These are phyloP conservation scores for Argentina anserina DNA, from an alignment of 306 rosid genomes.

Conservation along the genomic window DNA sequence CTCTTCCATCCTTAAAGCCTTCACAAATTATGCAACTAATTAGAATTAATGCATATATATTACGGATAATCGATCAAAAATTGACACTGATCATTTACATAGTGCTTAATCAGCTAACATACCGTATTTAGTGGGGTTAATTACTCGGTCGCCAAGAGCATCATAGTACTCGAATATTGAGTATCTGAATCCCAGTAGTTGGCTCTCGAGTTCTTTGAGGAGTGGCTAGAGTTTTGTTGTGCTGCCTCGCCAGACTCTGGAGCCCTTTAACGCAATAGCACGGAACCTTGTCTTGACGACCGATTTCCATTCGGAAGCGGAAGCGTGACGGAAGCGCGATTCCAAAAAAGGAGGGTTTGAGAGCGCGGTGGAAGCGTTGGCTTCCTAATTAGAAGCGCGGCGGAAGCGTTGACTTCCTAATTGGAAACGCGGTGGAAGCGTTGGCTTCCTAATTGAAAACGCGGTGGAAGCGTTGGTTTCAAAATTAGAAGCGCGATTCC, in stretches of 20 bases:
- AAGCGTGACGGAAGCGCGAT: too few relatives aligned
- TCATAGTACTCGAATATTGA: slow-evolving; percentile 26
- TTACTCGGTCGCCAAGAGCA: not conserved
- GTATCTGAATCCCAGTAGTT: slow-evolving; percentile 46
- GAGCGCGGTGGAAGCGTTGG: too few relatives aligned
- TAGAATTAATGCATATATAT: not conserved
- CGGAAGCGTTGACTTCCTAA: too few relatives aligned
- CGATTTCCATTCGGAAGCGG: too few relatives aligned
- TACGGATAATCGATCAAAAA: too few relatives aligned
- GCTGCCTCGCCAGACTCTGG: slow-evolving; percentile 24
- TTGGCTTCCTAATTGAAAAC: too few relatives aligned
- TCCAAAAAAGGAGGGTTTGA: too few relatives aligned
- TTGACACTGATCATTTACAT: not conserved
- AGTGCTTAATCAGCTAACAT: not conserved
- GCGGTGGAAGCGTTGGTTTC: too few relatives aligned
- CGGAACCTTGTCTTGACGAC: too few relatives aligned
- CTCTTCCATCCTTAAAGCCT: slow-evolving; percentile 26
- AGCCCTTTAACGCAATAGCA: slow-evolving; percentile 25
- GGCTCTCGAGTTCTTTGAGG: slow-evolving; percentile 30
- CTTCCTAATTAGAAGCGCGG: too few relatives aligned
- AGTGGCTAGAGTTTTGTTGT: slow-evolving; percentile 31
- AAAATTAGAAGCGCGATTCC: too few relatives aligned
- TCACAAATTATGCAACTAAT: not conserved
- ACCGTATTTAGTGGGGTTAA: slow-evolving; percentile 50
- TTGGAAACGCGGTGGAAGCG: too few relatives aligned